Percentiles rank a stretch among this genome's conserved stretches.
Conservation (phyloP, 2,329 filamentous ascomycete species). For the Amesomyces nigricolor region DNA sequence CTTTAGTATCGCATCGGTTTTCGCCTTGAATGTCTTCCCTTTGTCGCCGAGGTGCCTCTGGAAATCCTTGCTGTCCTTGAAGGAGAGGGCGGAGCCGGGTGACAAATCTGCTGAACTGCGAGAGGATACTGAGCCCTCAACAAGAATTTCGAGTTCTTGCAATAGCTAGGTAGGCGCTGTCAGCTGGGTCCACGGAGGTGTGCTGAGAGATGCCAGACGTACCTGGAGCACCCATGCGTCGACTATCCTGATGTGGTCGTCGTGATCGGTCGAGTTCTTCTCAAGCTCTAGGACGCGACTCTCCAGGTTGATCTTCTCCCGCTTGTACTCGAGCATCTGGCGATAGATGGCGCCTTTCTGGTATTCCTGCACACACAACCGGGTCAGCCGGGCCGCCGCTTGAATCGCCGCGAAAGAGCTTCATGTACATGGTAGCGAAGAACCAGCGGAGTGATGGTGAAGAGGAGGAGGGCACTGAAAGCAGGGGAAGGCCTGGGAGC, state of each 20-base stretch:
- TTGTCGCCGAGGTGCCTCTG: conserved; percentile 74
- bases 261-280: conserved; percentile 73
- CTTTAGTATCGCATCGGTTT: conserved; percentile 63
- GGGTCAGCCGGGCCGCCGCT: conserved; percentile 33
- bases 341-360: conserved; percentile 96
- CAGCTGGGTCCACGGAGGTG: conserved; percentile 18
- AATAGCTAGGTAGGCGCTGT: conserved; percentile 47
- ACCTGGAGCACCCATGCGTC: conserved; percentile 96
- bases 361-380: conserved; percentile 58
- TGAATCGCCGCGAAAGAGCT: conserved; percentile 25
- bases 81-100: conserved; percentile 54
- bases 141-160: conserved; percentile 59
- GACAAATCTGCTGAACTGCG: conserved; percentile 43
- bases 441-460: conserved; percentile 20
- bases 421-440: conserved; percentile 29
- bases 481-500: conserved; percentile 30
- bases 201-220: conserved; percentile 22
- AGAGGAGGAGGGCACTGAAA: conserved; percentile 22
- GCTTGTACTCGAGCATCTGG: conserved; percentile 97
- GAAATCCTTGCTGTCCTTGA: conserved; percentile 65
- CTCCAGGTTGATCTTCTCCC: conserved; percentile 78
- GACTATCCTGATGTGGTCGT: conserved; percentile 85
- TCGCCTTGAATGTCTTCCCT: conserved; percentile 68
- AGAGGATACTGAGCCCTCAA: conserved; percentile 42
- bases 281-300: conserved; percentile 73